Base-by-base conservation (phyloP, 2,329 filamentous ascomycete species). In the Colletotrichum musicola region DNA sequence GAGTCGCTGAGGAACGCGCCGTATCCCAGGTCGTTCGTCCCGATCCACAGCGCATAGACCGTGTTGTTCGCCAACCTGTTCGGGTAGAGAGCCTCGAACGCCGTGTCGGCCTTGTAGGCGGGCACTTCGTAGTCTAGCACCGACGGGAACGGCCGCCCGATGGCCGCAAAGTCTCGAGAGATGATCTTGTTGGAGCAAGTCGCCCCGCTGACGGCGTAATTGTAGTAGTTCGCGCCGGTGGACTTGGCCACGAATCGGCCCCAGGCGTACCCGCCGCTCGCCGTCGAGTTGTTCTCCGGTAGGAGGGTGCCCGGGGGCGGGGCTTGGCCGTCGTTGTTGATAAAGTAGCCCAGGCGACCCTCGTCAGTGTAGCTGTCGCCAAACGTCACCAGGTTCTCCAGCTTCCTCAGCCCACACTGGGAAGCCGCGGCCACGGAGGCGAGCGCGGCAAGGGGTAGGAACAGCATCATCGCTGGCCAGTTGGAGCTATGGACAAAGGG, bases 311-410 rank as follows among this genome's bases (percentile, higher is more conserved):
- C 92, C 0, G 88, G 79, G 0, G 92, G 91, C 1, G 92, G 92
- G 0, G 88, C 82, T 6, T 81, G 79, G 49, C 88, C 88, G 72
- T 88, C 82, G 72, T 91, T 81, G 40, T 74, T 78, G 65, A 81
- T 79, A 74, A 94, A 91, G 75, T 93, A 94, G 10, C 75, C 74
- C 10, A 93, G 76, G 10, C 92, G 87, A 13, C 86, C 88, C 73
- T 94, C 90, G 75, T 95, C 93, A 0, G 91, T 93, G 75, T 92
- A 94, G 78, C 90, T 93, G 77, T 94, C 91, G 13, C 92, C 92
- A 75, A 94, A 94, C 0, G 89, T 85, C 46, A 93, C 86, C 44
- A 93, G 77, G 57, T 88, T 90, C 30, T 88, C 84, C 75, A 93
- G 89, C 44, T 82, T 81, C 38, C 79, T 78, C 47, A 84, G 71